Evolutionary conservation across 2,329 filamentous ascomycete species (phyloP).

Genomic region (Ascochyta clinopodiicola): DNA sequence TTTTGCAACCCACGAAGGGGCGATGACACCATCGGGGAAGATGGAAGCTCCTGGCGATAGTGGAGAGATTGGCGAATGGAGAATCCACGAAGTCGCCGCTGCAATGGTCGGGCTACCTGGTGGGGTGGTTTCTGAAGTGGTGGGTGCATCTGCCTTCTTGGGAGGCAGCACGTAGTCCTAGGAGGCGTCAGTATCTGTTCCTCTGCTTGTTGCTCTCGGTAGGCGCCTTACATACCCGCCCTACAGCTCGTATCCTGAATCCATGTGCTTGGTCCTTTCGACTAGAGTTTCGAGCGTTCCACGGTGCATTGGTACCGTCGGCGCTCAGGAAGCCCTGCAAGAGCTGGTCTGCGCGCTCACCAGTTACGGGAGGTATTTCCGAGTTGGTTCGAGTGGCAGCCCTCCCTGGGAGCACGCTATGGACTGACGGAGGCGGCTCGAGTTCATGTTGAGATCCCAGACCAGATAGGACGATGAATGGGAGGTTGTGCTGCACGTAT

Average conservation of each 20-base stretch:
- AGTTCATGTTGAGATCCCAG: constrained; percentile 54
- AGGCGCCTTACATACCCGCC: constrained; percentile 72
- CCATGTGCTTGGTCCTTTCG: constrained; percentile 55
- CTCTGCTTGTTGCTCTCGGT: constrained; percentile 18
- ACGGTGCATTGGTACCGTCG: constrained; percentile 70
- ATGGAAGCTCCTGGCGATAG: constrained; percentile 81
- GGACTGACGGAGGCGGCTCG: constrained; percentile 54
- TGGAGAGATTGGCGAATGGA: constrained; percentile 92
- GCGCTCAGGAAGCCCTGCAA: constrained; percentile 69
- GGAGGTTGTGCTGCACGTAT: constrained; percentile 87
- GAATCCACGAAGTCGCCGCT: constrained; percentile 55
- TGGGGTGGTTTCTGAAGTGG: constrained; percentile 59
- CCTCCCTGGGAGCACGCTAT: constrained; percentile 42
- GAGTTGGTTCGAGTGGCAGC: constrained; percentile 71
- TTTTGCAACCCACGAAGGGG: constrained; percentile 83
- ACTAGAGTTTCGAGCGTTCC: constrained; percentile 65
- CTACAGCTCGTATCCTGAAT: constrained; percentile 75
- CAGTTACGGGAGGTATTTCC: constrained; percentile 71
- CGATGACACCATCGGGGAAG: constrained; percentile 89
- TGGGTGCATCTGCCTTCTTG: constrained; percentile 66
- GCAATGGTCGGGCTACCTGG: constrained; percentile 60
- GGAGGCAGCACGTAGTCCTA: constrained; percentile 65
- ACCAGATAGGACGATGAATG: constrained; percentile 82
- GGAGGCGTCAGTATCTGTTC: constrained; percentile 30
- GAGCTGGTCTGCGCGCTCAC: constrained; percentile 69